A percentile compares a stretch with the other conserved stretches of the same genome.
These are phyloP conservation scores for Backusella morwellensis DNA, from an alignment of 192 early-diverging fungal genomes.

Conservation along the genomic window DNA sequence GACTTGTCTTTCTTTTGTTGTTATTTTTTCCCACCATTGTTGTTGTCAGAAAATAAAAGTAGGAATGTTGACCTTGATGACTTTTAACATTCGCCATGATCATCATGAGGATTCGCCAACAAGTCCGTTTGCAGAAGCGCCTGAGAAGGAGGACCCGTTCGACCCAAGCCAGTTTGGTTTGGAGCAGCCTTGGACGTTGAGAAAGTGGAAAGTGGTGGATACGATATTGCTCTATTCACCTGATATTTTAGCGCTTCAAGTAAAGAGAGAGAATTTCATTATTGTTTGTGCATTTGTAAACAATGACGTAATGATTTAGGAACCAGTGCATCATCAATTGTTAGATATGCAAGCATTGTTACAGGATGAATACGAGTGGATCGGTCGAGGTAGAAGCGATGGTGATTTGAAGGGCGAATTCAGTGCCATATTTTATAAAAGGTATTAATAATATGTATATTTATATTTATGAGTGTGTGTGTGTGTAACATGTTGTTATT, in stretches of 20 bases:
- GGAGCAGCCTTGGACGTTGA: conserved; percentile 36
- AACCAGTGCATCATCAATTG: conserved; percentile 35
- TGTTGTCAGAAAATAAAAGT: neutral
- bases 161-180: neutral
- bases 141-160: neutral
- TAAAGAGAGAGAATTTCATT: neutral
- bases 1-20: neutral
- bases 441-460: neutral
- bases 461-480: neutral
- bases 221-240: conserved; percentile 31
- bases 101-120: neutral
- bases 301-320: conserved; percentile 16
- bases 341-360: conserved; percentile 26
- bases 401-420: conserved; percentile 35
- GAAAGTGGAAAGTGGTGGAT: conserved; percentile 36
- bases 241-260: conserved; percentile 38
- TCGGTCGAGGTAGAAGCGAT: conserved; percentile 34
- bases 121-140: conserved; percentile 12
- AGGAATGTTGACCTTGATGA: conserved; percentile 20
- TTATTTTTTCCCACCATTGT: neutral
- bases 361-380: conserved; percentile 31
- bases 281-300: neutral
- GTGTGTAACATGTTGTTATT: neutral
- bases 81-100: conserved; percentile 34
- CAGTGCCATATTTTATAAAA: conserved; percentile 41